Evolutionary conservation across 2,329 filamentous ascomycete species (phyloP).

Genomic region (Hypoxylon sp.): DNA sequence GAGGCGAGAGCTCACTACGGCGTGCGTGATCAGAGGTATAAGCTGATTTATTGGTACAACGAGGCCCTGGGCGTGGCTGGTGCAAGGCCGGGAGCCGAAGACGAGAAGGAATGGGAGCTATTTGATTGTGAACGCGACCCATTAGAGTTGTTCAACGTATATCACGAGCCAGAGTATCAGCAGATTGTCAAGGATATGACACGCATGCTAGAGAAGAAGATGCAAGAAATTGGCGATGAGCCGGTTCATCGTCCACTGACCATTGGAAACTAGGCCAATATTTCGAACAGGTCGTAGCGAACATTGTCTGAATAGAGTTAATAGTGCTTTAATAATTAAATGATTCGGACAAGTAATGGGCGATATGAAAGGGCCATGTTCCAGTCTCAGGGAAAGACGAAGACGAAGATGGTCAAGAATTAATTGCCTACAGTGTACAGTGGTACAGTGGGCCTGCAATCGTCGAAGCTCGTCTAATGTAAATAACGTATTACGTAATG

Average conservation of each 20-base stretch:
- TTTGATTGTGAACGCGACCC: conserved; percentile 66
- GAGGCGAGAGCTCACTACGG: conserved; percentile 66
- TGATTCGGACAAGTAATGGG: too few species aligned
- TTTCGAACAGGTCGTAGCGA: conserved; percentile 14
- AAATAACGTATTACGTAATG: background rate
- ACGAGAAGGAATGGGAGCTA: conserved; percentile 66
- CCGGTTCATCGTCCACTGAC: conserved; percentile 11
- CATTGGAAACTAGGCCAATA: background rate
- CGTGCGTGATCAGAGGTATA: conserved; percentile 64
- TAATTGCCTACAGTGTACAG: too few species aligned
- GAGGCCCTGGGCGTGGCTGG: conserved; percentile 62
- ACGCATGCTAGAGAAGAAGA: conserved; percentile 60
- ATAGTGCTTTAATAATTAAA: too few species aligned
- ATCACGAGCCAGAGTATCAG: conserved; percentile 55
- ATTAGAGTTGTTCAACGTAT: conserved; percentile 63
- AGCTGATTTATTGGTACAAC: conserved; percentile 70
- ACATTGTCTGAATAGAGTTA: background rate
- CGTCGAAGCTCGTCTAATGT: background rate
- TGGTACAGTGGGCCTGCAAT: too few species aligned
- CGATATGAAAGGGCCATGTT: too few species aligned
- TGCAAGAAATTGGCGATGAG: conserved; percentile 52
- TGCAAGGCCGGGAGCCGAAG: conserved; percentile 55
- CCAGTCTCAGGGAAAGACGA: too few species aligned
- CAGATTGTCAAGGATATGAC: conserved; percentile 59
- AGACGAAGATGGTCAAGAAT: too few species aligned